phyloP scores from a whole-genome alignment of 148 eudicot species.

The Rhododendron ovatum region DNA sequence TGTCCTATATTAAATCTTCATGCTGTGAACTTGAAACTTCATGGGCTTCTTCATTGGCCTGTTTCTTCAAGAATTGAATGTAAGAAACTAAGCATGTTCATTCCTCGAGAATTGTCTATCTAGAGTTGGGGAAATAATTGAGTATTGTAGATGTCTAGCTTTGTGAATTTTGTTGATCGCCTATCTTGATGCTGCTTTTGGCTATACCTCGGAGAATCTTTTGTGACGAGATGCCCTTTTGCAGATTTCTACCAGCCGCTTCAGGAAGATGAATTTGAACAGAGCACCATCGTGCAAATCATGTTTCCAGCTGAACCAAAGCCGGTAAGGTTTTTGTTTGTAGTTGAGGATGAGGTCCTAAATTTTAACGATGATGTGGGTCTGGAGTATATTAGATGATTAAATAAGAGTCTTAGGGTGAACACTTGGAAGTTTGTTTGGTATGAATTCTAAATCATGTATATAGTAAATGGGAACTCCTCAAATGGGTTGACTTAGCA shows the following conservation, averaged over 20 bases:
- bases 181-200: background rate
- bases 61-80: background rate
- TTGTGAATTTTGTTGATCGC: background rate
- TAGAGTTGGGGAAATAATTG: background rate
- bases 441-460: background rate
- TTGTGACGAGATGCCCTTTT: slow-evolving; percentile 8
- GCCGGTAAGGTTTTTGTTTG: slow-evolving; percentile 49
- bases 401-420: background rate
- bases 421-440: background rate
- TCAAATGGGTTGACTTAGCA: slow-evolving; percentile 2
- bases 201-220: background rate
- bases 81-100: background rate
- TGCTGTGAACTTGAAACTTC: slow-evolving; percentile 2
- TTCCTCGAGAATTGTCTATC: background rate
- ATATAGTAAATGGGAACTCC: background rate
- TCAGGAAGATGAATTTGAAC: slow-evolving; percentile 81
- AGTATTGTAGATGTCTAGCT: background rate
- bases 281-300: slow-evolving; percentile 69
- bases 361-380: background rate
- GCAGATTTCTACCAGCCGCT: slow-evolving; percentile 90
- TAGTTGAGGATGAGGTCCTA: background rate
- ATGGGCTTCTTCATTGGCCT: background rate
- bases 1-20: background rate
- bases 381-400: background rate
- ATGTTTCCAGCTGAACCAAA: slow-evolving; percentile 62